A percentile compares a stretch with the other conserved stretches of the same genome.
Evolutionary conservation across 1,139 yeast species (phyloP).

Genomic region (Saccharomyces uvarum): DNA sequence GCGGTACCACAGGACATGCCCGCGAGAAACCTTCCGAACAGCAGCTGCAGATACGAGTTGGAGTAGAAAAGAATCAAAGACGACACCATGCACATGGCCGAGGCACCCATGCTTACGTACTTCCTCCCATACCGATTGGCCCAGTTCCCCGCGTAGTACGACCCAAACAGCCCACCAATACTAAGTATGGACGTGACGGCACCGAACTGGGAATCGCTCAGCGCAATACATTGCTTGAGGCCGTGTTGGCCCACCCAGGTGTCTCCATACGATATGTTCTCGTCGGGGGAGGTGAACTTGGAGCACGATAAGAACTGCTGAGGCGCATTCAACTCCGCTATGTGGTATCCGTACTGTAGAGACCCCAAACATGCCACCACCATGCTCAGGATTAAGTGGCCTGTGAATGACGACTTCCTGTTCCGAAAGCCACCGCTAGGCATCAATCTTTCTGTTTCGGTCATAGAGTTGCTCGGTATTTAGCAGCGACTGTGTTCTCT

Average conservation of each 20-base stretch:
- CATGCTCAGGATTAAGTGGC: conserved; percentile 28
- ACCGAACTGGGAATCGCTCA: conserved; percentile 63
- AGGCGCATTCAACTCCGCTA: conserved; percentile 86
- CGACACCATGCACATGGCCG: conserved; percentile 55
- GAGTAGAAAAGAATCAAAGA: conserved; percentile 54
- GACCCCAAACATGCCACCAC: conserved; percentile 59
- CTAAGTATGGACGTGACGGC: conserved; percentile 77
- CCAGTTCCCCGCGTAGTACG: conserved; percentile 61
- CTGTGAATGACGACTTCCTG: conserved; percentile 10
- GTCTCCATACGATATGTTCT: conserved; percentile 21
- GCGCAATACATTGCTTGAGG: conserved; percentile 46
- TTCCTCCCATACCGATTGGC: conserved; percentile 66
- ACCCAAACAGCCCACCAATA: conserved; percentile 79
- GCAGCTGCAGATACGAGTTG: conserved; percentile 38
- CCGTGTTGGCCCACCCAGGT: conserved; percentile 29
- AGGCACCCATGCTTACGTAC: conserved; percentile 48
- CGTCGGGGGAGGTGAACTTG: conserved; percentile 15
- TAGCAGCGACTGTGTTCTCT: neutral
- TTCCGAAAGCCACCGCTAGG: conserved; percentile 1
- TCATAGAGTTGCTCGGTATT: neutral
- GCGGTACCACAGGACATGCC: conserved; percentile 88
- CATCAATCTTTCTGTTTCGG: conserved; percentile 1
- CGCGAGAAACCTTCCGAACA: conserved; percentile 65
- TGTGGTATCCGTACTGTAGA: conserved; percentile 83
- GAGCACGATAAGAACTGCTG: conserved; percentile 52